Evolutionary conservation across 2,329 filamentous ascomycete species (phyloP).

Genomic region (Seiridium unicorne): DNA sequence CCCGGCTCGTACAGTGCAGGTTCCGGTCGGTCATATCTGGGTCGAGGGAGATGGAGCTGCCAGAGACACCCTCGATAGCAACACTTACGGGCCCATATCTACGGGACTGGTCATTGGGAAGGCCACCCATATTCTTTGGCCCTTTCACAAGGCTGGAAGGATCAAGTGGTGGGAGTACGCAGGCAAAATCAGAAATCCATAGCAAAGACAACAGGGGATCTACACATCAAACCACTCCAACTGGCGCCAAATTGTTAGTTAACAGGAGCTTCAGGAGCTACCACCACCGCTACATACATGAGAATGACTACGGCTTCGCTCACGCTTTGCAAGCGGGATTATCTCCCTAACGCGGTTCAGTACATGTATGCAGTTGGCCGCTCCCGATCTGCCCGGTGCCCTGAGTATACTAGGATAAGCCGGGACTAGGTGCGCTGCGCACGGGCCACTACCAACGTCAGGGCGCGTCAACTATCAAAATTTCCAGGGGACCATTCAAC

Average conservation of each 20-base stretch:
- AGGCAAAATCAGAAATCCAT: conserved; percentile 6
- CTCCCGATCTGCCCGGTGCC: no score
- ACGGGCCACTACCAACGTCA: conserved; percentile 7
- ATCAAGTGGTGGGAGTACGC: conserved; percentile 58
- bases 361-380: no score
- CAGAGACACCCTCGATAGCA: conserved; percentile 75
- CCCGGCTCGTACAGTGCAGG: conserved; percentile 52
- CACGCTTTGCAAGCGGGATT: no score
- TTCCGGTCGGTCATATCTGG: conserved; percentile 89
- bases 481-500: not conserved
- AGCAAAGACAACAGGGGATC: no score
- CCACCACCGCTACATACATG: no score
- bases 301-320: no score
- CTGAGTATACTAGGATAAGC: no score
- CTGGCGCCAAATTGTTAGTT: no score
- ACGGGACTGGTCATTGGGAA: conserved; percentile 72
- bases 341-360: no score
- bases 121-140: conserved; percentile 71
- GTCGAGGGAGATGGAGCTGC: conserved; percentile 84
- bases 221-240: no score
- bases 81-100: conserved; percentile 83
- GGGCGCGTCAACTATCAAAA: conserved; percentile 5
- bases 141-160: conserved; percentile 56
- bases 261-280: no score
- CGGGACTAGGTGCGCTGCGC: not conserved